Evolutionary conservation across 2,329 filamentous ascomycete species (phyloP), one percentile per base, ranked within the genome.

Genomic region (Boeremia exigua): DNA sequence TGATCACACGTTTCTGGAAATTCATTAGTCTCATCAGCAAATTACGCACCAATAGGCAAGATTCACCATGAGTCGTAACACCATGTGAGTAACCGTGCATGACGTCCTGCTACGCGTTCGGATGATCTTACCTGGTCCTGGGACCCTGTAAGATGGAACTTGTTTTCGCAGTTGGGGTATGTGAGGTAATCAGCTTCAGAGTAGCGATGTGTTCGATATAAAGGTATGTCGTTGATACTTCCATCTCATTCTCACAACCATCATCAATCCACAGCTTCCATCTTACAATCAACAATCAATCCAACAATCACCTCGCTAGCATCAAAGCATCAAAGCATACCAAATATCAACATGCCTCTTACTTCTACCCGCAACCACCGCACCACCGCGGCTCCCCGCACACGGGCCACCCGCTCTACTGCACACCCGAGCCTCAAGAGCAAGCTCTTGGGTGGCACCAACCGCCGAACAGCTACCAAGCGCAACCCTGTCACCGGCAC

Each of bases 351-450:
- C 43, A 74, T 71, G 69, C 71, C 70, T 67, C 60, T 74, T 15
- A 60, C 60, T 34, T 62, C 61, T 54, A 62, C 63, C 52, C 60
- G 61, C 32, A 61, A 60, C 36, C 59, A 60, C 42, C 68, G 63
- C 47, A 66, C 63, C 34, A 65, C 63, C 27, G 55, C 55, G 53
- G 58, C 61, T 56, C 64, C 67, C 53, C 68, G 60, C 56, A 59
- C 67, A 30, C 63, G 70, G 30, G 70, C 71, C 17, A 69, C 69
- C 19, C 75, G 75, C 58, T 77, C 62, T 14, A 54, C 77, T 39
- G 70, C 76, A 36, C 78, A 75, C 60, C 82, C 83, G 15, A 80
- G 79, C 32, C 75, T 87, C 42, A 81, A 85, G 77, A 81, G 80
- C 48, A 80, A 83, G 50, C 79, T 86, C 12, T 76, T 81, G 10